Conservation (phyloP, 768 basidiomycete genomes). For the Fomitopsis serialis region DNA sequence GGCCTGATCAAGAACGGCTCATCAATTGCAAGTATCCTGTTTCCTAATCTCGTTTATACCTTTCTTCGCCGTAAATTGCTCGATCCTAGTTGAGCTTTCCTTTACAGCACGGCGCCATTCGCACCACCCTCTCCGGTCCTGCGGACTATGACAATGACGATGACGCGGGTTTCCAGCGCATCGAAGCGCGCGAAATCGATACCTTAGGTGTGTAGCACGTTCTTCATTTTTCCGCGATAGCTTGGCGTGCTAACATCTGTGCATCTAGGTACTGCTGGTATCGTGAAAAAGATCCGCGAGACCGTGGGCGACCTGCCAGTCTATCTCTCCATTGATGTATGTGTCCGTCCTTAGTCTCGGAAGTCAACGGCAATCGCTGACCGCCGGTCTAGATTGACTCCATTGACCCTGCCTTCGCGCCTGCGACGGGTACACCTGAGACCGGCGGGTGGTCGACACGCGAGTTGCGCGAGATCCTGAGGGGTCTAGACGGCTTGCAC, state of each 20-base stretch:
- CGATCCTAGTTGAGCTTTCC: conserved; percentile 70
- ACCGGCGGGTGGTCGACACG: conserved; percentile 83
- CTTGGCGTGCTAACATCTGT: not conserved
- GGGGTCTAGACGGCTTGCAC: conserved; percentile 68
- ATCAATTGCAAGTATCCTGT: conserved; percentile 73
- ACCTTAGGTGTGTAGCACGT: conserved; percentile 48
- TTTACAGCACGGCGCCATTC: conserved; percentile 76
- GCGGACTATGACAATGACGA: conserved; percentile 78
- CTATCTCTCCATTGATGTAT: conserved; percentile 74
- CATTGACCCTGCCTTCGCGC: conserved; percentile 78
- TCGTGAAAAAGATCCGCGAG: conserved; percentile 74
- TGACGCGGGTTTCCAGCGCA: conserved; percentile 72
- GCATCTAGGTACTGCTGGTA: conserved; percentile 57
- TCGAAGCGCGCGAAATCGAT: conserved; percentile 83
- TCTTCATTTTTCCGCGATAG: not conserved
- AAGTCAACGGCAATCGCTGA: not conserved
- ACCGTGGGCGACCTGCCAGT: conserved; percentile 72
- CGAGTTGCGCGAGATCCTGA: conserved; percentile 70
- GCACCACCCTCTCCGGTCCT: conserved; percentile 75
- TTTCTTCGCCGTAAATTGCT: conserved; percentile 30
- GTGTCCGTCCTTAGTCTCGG: conserved; percentile 17
- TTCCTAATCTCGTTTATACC: conserved; percentile 24
- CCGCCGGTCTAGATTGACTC: conserved; percentile 53
- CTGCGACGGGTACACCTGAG: conserved; percentile 82
- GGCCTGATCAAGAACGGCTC: conserved; percentile 74